phyloP scores from a whole-genome alignment of 257 asterid genomes.

The Linaria vulgaris region DNA sequence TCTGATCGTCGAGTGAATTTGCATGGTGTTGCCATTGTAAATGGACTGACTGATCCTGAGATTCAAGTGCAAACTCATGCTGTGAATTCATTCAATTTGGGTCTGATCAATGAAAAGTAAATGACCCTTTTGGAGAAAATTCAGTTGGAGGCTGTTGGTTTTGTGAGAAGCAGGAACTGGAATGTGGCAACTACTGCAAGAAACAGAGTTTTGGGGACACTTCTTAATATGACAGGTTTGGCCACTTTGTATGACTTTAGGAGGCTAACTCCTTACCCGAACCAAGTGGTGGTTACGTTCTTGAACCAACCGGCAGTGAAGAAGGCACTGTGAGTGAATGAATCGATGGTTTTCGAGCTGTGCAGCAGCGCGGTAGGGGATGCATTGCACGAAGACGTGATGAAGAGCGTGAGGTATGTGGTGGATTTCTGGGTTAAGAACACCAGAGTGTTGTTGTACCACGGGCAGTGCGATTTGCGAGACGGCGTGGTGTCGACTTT shows the following conservation, averaged over 20 bases:
- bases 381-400: constrained; percentile 57
- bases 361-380: constrained; percentile 57
- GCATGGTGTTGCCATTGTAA: constrained; percentile 74
- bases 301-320: constrained; percentile 54
- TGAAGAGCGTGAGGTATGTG: constrained; percentile 81
- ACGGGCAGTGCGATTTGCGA: constrained; percentile 73
- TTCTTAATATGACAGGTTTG: constrained; percentile 68
- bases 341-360: constrained; percentile 30
- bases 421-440: constrained; percentile 60
- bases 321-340: constrained; percentile 51
- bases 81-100: constrained; percentile 42
- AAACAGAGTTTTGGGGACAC: constrained; percentile 28
- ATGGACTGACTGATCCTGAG: constrained; percentile 81
- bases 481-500: constrained; percentile 65
- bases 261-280: constrained; percentile 60
- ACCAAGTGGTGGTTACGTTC: constrained; percentile 45
- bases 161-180: constrained; percentile 46
- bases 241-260: constrained; percentile 65
- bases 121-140: constrained; percentile 45
- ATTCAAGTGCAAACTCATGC: constrained; percentile 72
- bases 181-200: constrained; percentile 53
- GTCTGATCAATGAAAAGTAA: constrained; percentile 64
- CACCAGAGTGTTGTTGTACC: constrained; percentile 64
- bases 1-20: constrained; percentile 39
- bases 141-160: constrained; percentile 40